Base-by-base conservation (phyloP, 139 green algal genomes). In the Nannochloris sp. region DNA sequence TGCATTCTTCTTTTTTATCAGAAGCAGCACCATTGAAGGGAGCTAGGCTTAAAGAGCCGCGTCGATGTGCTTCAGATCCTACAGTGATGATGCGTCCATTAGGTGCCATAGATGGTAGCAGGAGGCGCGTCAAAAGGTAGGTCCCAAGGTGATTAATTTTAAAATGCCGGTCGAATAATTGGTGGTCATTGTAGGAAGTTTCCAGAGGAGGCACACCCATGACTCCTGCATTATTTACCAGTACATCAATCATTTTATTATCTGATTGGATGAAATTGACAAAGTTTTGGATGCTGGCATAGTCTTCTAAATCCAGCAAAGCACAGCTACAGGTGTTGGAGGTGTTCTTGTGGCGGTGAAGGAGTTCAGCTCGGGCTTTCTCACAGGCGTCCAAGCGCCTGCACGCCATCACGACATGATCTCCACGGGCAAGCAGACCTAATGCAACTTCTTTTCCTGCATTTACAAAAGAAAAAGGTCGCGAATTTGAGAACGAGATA, bases 181-280 rank as follows among this genome's bases (percentile, higher is more conserved):
- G n/a, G n/a, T n/a, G n/a, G n/a, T n/a, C n/a, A n/a, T n/a, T n/a
- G n/a, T n/a, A n/a, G n/a, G n/a, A n/a, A n/a, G n/a, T n/a, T 35
- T 85, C 79, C 13, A 24, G 19, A 6, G 42, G 27, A 3, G 48
- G 8, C 19, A 77, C 25, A 14, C 81, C 81, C 78, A 89, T 89
- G 6, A 89, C 68, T 19, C 77, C 82, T 74, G 75, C 61, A 47
- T 90, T 90, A 70, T 90, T 90, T 6, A 85, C 61, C 19, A 90
- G 69, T 4, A 83, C 56, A 12, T 69, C 36, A 7, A 86, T 39
- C 31, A 54, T 9, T 35, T 53, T 60, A n/a, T 34, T 37, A 23
- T 10, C 27, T 4, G 10, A 10, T 23, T n/a, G 55, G 38, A 35
- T 76, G 53, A 65, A 65, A 15, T 60, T 29, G 0, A 67, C 81